Evolutionary conservation across 225 moss, liverwort and hornwort genomes (phyloP).

Genomic region (Bryum argenteum): DNA sequence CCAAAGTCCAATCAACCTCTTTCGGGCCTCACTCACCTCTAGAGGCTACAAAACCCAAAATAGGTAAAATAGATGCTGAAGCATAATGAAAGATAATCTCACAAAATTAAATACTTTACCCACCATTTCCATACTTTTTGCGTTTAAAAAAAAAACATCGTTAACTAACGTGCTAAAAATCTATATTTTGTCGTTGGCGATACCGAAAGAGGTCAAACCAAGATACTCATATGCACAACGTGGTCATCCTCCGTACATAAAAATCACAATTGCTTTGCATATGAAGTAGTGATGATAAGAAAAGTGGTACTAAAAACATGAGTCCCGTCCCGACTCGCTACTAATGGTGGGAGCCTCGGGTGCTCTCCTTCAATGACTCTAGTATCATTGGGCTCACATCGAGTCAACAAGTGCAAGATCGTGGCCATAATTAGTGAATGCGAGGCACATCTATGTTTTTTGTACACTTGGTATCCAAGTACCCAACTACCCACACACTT

Average conservation of each 20-base stretch:
- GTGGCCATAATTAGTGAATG: not conserved
- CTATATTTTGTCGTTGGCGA: too few relatives aligned
- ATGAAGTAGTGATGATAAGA: slow-evolving; percentile 25
- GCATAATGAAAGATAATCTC: too few relatives aligned
- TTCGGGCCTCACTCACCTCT: too few relatives aligned
- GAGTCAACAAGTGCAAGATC: slow-evolving; percentile 13
- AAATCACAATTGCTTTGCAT: slow-evolving; percentile 19
- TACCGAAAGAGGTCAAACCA: too few relatives aligned
- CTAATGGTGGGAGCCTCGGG: slow-evolving; percentile 2
- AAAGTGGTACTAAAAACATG: not conserved
- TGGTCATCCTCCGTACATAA: not conserved
- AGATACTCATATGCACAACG: not conserved
- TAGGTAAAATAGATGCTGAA: too few relatives aligned
- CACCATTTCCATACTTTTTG: too few relatives aligned
- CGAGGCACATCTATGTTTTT: not conserved
- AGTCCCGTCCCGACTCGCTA: not conserved
- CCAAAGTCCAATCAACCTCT: too few relatives aligned
- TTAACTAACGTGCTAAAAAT: too few relatives aligned
- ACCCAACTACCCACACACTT: not conserved
- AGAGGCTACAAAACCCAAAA: too few relatives aligned
- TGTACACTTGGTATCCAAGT: not conserved
- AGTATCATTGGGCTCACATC: not conserved
- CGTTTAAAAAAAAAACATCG: too few relatives aligned
- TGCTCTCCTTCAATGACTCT: not conserved
- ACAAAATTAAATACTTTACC: too few relatives aligned